Base-by-base conservation (phyloP, 768 basidiomycete species). In the Boletellus emodensis region DNA sequence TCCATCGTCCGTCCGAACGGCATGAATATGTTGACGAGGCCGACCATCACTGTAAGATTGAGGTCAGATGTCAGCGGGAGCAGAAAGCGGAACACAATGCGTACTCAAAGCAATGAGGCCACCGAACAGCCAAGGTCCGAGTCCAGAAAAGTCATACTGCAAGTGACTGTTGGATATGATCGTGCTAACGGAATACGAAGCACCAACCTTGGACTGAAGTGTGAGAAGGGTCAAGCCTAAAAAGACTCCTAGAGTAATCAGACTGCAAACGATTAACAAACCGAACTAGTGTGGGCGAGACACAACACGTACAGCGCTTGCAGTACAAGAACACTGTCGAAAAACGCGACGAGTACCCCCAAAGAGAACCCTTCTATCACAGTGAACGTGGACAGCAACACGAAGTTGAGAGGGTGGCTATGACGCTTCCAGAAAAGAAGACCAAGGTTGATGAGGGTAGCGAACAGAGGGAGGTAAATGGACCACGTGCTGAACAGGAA, bases 201-300 rank as follows among this genome's bases (percentile, higher is more conserved):
- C 13, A 47, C 75, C 17, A 54, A 87, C 89, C 77, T 95, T 95
- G 51, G 89, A 90, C 67, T 95, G 94, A 66, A 96, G 75, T 1
- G 96, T 97, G 75, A 96, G 98, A 46, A 97, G 68, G 0, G 94
- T 97, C 54, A 99, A 71, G 6, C 94, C 96, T 36, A 92, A 69
- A 79, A 99, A 98, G 40, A 98, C 85, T 13, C 93, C 93, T 3
- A 90, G 72, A 1, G 94, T 96, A 61, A 97, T 92, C 46, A 95
- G 69, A 46, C 87, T 86, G 65, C 32, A 36, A 39, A 37, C 47
- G 33, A 60, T 61, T 30, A 59, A 49, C 48, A 26, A 36, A 40
- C 42, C 4, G 12, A 30, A 41, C 42, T 18, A 36, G 26, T 41
- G 30, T 17, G 30, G 40, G 13, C 34, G 28, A 28, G 38, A 26